Conservation (phyloP, 306 rosid species). For the Quercus wislizeni region DNA sequence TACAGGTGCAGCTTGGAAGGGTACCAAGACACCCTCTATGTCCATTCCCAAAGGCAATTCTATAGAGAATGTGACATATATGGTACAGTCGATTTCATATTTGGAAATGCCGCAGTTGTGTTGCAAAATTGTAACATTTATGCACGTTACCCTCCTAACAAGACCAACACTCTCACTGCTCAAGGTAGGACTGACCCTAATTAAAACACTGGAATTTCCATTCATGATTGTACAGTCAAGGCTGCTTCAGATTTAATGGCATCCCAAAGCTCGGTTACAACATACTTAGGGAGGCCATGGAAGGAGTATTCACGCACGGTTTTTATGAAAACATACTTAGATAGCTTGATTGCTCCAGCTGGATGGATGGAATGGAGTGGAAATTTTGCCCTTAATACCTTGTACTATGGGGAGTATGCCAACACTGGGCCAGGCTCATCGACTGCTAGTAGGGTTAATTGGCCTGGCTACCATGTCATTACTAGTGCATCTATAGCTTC, state of each 20-base stretch:
- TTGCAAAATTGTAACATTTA: constrained; percentile 63
- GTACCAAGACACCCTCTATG: constrained; percentile 77
- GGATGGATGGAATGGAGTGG: constrained; percentile 82
- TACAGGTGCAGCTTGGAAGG: constrained; percentile 76
- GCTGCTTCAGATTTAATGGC: constrained; percentile 42
- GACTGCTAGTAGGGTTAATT: constrained; percentile 48
- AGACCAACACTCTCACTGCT: constrained; percentile 58
- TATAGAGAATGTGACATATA: constrained; percentile 72
- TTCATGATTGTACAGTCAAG: constrained; percentile 46
- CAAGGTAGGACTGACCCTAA: constrained; percentile 74
- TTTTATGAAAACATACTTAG: constrained; percentile 57
- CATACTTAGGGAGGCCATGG: constrained; percentile 76
- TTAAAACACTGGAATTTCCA: constrained; percentile 76
- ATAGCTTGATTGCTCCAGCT: constrained; percentile 50
- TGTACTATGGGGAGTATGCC: constrained; percentile 64
- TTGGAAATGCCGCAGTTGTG: constrained; percentile 77
- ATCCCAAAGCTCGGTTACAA: constrained; percentile 23
- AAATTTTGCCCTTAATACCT: constrained; percentile 54
- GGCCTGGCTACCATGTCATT: constrained; percentile 71
- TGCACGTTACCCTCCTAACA: constrained; percentile 57
- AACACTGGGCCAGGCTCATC: constrained; percentile 71
- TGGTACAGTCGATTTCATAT: constrained; percentile 83
- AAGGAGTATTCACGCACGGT: constrained; percentile 59
- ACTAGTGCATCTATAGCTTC: constrained; percentile 62
- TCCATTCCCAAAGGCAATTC: constrained; percentile 67